phyloP scores from a whole-genome alignment of 2,329 filamentous ascomycete genomes.

The Phoma sp. region DNA sequence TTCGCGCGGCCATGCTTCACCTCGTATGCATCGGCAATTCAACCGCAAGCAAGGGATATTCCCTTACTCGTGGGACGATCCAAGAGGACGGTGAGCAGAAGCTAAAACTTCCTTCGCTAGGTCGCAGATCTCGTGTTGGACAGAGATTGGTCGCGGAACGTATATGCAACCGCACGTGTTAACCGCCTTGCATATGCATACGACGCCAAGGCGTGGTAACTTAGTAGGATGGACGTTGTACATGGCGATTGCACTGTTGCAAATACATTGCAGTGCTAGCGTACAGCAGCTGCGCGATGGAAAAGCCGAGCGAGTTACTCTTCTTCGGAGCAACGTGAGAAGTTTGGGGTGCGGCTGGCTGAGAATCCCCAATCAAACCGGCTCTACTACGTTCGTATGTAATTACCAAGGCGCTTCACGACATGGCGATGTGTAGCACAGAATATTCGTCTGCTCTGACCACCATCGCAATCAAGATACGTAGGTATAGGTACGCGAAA shows the following conservation, averaged over 20 bases:
- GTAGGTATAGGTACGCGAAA: constrained; percentile 6
- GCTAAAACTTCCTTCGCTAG: constrained; percentile 19
- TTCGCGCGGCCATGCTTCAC: constrained; percentile 24
- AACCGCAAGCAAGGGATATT: constrained; percentile 13
- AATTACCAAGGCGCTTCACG: not conserved
- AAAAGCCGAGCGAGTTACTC: too few species aligned
- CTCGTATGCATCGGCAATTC: constrained; percentile 20
- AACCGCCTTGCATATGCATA: constrained; percentile 22
- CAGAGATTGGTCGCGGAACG: constrained; percentile 22
- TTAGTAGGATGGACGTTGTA: constrained; percentile 23
- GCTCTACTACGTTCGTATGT: too few species aligned
- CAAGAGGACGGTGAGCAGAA: constrained; percentile 26
- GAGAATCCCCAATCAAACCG: not conserved
- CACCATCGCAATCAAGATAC: constrained; percentile 4
- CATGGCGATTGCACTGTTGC: constrained; percentile 14
- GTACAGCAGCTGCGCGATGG: not conserved
- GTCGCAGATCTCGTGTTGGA: constrained; percentile 22
- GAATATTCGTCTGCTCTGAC: constrained; percentile 17
- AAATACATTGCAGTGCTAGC: constrained; percentile 8
- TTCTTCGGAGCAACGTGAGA: not conserved
- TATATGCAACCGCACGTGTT: constrained; percentile 19
- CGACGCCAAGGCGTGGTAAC: constrained; percentile 20
- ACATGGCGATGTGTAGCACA: constrained; percentile 11
- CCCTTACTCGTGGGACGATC: constrained; percentile 19
- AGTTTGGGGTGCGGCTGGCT: not conserved